Conservation (phyloP, 1,284 basidiomycete species). For the Testicularia cyperi region DNA sequence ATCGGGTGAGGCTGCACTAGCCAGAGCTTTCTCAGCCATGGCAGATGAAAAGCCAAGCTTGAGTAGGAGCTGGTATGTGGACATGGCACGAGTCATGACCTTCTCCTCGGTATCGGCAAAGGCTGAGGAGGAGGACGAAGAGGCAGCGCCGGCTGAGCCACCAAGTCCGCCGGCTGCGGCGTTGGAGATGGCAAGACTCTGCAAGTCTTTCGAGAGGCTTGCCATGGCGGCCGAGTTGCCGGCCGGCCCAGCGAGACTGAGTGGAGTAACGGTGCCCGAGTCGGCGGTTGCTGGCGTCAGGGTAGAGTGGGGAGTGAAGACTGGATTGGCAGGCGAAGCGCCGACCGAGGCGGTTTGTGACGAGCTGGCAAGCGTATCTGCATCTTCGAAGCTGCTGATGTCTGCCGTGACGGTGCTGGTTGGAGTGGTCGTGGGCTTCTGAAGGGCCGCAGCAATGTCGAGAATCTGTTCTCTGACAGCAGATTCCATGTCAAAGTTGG, state of each 20-base stretch:
- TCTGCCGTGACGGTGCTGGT: too few species aligned
- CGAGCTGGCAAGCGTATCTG: not conserved
- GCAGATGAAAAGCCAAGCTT: conserved; percentile 77
- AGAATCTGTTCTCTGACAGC: conserved; percentile 69
- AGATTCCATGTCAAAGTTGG: conserved; percentile 70
- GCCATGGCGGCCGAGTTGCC: conserved; percentile 33
- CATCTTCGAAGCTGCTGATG: not conserved
- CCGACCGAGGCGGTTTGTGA: conserved; percentile 1
- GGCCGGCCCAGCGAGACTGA: conserved; percentile 21
- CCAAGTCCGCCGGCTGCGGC: too few species aligned
- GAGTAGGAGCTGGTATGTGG: conserved; percentile 79
- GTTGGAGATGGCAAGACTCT: conserved; percentile 18
- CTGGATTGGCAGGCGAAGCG: conserved; percentile 1
- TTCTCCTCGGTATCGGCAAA: conserved; percentile 62
- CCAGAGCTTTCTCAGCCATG: conserved; percentile 72
- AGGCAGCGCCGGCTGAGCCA: conserved; percentile 2
- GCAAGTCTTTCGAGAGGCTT: conserved; percentile 27
- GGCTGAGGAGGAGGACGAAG: conserved; percentile 9
- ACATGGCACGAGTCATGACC: conserved; percentile 70
- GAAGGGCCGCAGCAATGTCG: conserved; percentile 61
- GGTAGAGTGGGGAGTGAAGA: conserved; percentile 1
- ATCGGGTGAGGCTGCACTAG: conserved; percentile 68
- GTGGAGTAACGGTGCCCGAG: conserved; percentile 28
- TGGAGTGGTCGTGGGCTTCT: conserved; percentile 61
- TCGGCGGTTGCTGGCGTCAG: conserved; percentile 12